Base-by-base conservation (phyloP, 2,329 filamentous ascomycete genomes). In the Colletotrichum sp. region DNA sequence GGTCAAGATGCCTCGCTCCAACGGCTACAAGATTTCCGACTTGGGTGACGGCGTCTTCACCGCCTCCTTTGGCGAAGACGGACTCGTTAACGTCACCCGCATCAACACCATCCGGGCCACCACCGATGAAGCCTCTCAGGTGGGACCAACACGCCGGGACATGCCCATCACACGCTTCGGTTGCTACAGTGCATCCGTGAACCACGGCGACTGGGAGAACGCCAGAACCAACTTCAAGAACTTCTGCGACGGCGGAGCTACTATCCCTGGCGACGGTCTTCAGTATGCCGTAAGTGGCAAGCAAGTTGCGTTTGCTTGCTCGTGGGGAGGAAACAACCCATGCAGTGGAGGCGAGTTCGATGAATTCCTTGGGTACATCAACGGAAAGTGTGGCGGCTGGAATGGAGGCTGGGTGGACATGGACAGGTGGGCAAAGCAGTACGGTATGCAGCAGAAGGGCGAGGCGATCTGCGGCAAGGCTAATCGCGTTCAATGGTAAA, bases 351-450 rank as follows among this genome's bases (percentile, higher is more conserved):
- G n/a, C 2, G 44, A 52, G 44, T 52, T 21, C n/a, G n/a, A 52
- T 2, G 12, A 21, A 2, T 52, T 52, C 2, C 44, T 52, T 5
- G n/a, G 5, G 1, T 21, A 52, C 10, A 52, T 52, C 44, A 52
- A 52, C 1, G 5, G 1, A 2, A 21, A 52, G 0, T 52, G n/a
- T 2, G n/a, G 44, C 0, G n/a, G 44, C n/a, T 52, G 44, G 44
- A 3, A 5, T 13, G n/a, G 44, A 52, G 44, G 44, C 4, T 52
- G 44, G 44, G 44, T 52, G 1, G n/a, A 52, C 4, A 52, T 21
- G 44, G 44, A 52, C 44, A 8, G 10, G 2, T 21, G 44, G 44
- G 10, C 10, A 6, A 52, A 52, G 44, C 44, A 52, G 2, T 52
- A 21, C 5, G 44, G 44, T 3, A 52, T 52, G 44, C 44, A 52